Percentiles rank a stretch among this genome's conserved stretches.
These are phyloP conservation scores for Didymella sp. DNA, from an alignment of 2,329 filamentous ascomycete species.

Conservation along the genomic window DNA sequence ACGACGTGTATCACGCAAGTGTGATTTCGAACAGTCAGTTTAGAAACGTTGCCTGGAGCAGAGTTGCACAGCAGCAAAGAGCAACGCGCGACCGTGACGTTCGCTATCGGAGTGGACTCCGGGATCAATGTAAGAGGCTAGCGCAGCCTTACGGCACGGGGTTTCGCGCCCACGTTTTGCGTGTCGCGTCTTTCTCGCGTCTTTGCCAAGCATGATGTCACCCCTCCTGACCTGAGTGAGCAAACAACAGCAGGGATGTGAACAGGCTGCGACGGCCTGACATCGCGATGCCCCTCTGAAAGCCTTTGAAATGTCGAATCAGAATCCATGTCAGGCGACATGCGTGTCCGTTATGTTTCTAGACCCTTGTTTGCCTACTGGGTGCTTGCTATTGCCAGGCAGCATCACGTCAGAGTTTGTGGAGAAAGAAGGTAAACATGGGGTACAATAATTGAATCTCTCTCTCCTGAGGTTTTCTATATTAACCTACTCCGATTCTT, in stretches of 20 bases:
- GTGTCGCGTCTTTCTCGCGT: slow-evolving; percentile 7
- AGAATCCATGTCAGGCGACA: neutral
- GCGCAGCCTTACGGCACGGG: slow-evolving; percentile 23
- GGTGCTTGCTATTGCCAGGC: slow-evolving; percentile 20
- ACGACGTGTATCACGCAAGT: neutral
- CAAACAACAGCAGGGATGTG: slow-evolving; percentile 21
- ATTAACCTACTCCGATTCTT: neutral
- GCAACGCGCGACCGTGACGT: slow-evolving; percentile 21
- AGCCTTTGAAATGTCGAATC: slow-evolving; percentile 8
- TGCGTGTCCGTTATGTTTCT: neutral
- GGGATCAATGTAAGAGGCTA: slow-evolving; percentile 24
- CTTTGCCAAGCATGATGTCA: slow-evolving; percentile 30
- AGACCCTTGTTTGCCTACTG: slow-evolving; percentile 9
- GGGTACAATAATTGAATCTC: slow-evolving; percentile 20
- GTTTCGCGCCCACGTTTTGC: slow-evolving; percentile 21
- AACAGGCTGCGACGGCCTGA: slow-evolving; percentile 26
- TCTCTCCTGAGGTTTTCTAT: neutral
- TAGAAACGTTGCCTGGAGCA: slow-evolving; percentile 1
- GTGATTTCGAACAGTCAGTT: neutral
- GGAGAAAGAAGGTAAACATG: slow-evolving; percentile 10
- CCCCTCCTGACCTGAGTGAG: neutral
- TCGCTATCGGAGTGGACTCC: slow-evolving; percentile 6
- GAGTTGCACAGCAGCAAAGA: slow-evolving; percentile 10
- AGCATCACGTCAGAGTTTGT: slow-evolving; percentile 30
- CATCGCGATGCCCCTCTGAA: slow-evolving; percentile 5